A percentile compares a stretch with the other conserved stretches of the same genome.
phyloP scores from a whole-genome alignment of 139 green algal species.

The Coccomyxa sp. region DNA sequence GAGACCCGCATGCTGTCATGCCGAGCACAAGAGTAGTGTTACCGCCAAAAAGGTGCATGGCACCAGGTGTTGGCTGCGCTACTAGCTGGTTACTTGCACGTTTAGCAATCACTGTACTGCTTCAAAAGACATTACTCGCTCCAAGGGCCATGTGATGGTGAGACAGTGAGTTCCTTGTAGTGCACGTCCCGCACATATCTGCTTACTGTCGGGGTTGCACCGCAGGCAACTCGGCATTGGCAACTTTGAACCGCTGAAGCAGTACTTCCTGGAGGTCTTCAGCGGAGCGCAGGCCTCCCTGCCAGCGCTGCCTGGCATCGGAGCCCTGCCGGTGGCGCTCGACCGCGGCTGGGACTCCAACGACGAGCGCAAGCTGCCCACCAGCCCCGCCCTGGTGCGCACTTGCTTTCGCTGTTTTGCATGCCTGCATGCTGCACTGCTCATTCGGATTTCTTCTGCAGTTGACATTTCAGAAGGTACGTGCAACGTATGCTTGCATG shows the following conservation, averaged over 20 bases:
- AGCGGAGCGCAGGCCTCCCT: slow-evolving; percentile 59
- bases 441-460: too few relatives aligned
- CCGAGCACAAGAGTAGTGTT: too few relatives aligned
- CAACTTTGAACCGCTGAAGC: slow-evolving; percentile 85
- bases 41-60: too few relatives aligned
- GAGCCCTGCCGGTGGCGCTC: slow-evolving; percentile 56
- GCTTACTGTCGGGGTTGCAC: background rate
- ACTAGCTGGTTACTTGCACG: too few relatives aligned
- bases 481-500: background rate
- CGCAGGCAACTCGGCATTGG: slow-evolving; percentile 82
- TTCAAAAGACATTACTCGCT: too few relatives aligned
- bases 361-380: slow-evolving; percentile 45
- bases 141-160: too few relatives aligned
- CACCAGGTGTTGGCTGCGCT: too few relatives aligned
- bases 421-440: too few relatives aligned
- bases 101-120: too few relatives aligned
- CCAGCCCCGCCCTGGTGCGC: slow-evolving; percentile 56
- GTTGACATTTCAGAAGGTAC: too few relatives aligned
- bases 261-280: slow-evolving; percentile 81
- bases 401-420: background rate
- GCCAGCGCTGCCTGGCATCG: slow-evolving; percentile 60
- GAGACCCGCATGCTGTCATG: background rate
- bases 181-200: too few relatives aligned
- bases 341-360: slow-evolving; percentile 70
- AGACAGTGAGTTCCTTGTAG: too few relatives aligned